A percentile compares a stretch with the other conserved stretches of the same genome.
Evolutionary conservation across 495 filamentous ascomycete genomes (phyloP).

Genomic region (Aspergillus mulundensis): DNA sequence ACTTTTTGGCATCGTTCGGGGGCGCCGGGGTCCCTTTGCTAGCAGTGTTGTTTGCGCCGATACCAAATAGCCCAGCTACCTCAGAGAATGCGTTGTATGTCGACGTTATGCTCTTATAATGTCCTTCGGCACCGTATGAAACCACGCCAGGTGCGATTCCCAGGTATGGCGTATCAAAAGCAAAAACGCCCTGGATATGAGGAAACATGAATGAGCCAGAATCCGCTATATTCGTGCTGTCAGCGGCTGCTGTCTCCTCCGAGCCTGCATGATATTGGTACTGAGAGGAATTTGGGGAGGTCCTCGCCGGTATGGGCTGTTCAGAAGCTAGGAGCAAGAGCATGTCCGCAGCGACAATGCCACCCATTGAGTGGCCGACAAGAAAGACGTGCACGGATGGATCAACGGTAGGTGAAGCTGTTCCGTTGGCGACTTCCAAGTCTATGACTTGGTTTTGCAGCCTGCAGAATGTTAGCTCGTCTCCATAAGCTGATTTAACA

Average conservation of each 20-base stretch:
- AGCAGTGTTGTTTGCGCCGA: slow-evolving; percentile 36
- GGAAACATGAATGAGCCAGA: slow-evolving; percentile 54
- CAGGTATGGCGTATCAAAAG: slow-evolving; percentile 93
- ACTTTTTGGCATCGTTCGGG: slow-evolving; percentile 14
- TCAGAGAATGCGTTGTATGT: slow-evolving; percentile 67
- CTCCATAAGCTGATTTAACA: not conserved
- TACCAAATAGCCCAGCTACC: slow-evolving; percentile 58
- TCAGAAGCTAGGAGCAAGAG: slow-evolving; percentile 67
- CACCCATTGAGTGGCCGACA: slow-evolving; percentile 93
- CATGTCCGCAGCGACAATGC: slow-evolving; percentile 90
- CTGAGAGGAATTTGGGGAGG: slow-evolving; percentile 14
- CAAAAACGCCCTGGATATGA: slow-evolving; percentile 77
- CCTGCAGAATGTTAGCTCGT: slow-evolving; percentile 45
- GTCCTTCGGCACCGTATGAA: slow-evolving; percentile 81
- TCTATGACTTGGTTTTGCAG: slow-evolving; percentile 90
- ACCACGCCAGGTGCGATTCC: slow-evolving; percentile 87
- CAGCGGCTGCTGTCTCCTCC: slow-evolving; percentile 22
- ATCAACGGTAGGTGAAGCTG: slow-evolving; percentile 81
- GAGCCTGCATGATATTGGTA: slow-evolving; percentile 10
- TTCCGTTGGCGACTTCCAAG: slow-evolving; percentile 78
- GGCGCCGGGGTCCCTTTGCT: slow-evolving; percentile 11
- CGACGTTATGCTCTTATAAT: slow-evolving; percentile 68
- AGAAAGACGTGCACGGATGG: slow-evolving; percentile 82
- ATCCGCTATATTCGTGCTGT: slow-evolving; percentile 23
- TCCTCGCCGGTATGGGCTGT: slow-evolving; percentile 51